Conservation (phyloP, 2,329 filamentous ascomycete genomes). For the Aspergillus sojae region DNA sequence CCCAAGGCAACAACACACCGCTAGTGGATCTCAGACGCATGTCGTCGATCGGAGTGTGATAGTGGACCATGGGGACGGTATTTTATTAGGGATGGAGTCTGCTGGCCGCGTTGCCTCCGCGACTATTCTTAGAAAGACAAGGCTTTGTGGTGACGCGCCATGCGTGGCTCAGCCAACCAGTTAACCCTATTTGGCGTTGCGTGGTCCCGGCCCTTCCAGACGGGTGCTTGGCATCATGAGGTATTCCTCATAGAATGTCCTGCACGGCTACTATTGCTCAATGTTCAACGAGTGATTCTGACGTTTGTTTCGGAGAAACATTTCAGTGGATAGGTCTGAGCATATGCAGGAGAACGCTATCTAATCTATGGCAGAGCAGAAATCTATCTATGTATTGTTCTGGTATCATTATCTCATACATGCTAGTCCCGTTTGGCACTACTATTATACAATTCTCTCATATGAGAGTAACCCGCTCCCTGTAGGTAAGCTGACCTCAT, state of each 20-base stretch:
- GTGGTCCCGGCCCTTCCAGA: not conserved
- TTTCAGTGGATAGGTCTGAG: not conserved
- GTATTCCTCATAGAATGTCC: not conserved
- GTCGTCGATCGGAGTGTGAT: constrained; percentile 13
- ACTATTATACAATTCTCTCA: not conserved
- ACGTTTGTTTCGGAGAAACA: not conserved
- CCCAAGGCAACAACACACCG: constrained; percentile 6
- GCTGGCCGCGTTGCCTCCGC: constrained; percentile 17
- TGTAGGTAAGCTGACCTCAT: not conserved
- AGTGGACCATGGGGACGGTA: not conserved
- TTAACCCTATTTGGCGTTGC: not conserved
- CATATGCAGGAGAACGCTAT: not conserved
- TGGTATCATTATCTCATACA: not conserved
- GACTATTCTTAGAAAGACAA: constrained; percentile 21
- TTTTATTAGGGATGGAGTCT: constrained; percentile 2
- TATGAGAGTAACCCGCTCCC: not conserved
- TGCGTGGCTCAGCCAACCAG: constrained; percentile 6
- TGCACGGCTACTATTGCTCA: not conserved
- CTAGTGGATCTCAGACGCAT: constrained; percentile 9
- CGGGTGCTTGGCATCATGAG: constrained; percentile 5
- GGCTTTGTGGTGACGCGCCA: not conserved
- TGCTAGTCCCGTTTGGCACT: not conserved
- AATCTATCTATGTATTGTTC: not conserved
- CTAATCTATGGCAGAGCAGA: not conserved
- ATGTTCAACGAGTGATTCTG: too few relatives aligned